phyloP scores from a whole-genome alignment of 2,329 filamentous ascomycete species.

The Aureobasidium vineae region DNA sequence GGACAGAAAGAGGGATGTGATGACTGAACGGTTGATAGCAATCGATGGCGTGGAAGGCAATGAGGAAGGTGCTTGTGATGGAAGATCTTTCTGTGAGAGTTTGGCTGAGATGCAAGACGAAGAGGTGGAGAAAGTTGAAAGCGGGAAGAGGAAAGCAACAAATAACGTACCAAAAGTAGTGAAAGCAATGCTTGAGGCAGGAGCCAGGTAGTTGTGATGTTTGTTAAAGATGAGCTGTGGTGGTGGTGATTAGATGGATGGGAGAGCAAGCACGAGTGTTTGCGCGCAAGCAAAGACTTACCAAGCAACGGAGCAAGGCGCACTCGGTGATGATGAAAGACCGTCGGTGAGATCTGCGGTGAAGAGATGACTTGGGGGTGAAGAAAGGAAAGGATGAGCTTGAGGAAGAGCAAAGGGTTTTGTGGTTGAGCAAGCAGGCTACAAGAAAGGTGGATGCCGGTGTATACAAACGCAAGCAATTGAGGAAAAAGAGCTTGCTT shows the following conservation, averaged over 20 bases:
- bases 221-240: not conserved
- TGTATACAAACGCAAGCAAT: not conserved
- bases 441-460: not conserved
- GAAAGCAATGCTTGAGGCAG: not conserved
- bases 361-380: not conserved
- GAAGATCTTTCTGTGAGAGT: not conserved
- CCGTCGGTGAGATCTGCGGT: not conserved
- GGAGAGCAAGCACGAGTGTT: not conserved
- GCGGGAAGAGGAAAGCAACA: not conserved
- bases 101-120: not conserved
- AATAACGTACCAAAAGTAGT: not conserved
- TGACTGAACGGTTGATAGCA: not conserved
- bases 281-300: constrained; percentile 14
- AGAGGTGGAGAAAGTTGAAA: not conserved
- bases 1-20: not conserved
- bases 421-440: not conserved
- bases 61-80: not conserved
- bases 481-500: not conserved
- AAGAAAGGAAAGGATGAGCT: not conserved
- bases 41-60: not conserved
- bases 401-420: not conserved
- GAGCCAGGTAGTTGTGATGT: not conserved
- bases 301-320: not conserved
- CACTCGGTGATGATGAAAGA: not conserved
- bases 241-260: constrained; percentile 7